Conservation (phyloP, 371 early-diverging fungal species). For the Lichtheimia ramosa region DNA sequence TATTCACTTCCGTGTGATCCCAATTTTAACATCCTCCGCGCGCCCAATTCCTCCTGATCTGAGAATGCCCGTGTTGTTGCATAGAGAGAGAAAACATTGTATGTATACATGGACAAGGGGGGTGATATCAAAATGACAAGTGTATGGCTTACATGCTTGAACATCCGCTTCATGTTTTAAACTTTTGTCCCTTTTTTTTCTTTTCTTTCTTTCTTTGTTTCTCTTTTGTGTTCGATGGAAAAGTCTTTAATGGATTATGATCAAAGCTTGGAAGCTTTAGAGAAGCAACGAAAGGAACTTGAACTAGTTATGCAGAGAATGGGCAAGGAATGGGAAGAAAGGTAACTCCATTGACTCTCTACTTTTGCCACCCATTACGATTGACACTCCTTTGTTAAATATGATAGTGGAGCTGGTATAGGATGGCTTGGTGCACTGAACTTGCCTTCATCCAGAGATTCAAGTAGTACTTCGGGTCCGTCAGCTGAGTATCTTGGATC, state of each 20-base stretch:
- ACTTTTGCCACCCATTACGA: not conserved
- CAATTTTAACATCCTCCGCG: too few relatives aligned
- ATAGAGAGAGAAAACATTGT: too few relatives aligned
- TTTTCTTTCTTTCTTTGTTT: slow-evolving; percentile 5
- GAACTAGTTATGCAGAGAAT: slow-evolving; percentile 45
- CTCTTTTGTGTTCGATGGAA: slow-evolving; percentile 27
- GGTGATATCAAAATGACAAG: slow-evolving; percentile 1
- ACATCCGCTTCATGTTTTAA: slow-evolving; percentile 2
- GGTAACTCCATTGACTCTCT: slow-evolving; percentile 21
- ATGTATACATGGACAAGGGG: too few relatives aligned
- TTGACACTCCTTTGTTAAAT: not conserved
- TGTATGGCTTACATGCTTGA: not conserved
- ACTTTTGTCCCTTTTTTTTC: slow-evolving; percentile 5
- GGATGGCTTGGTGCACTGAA: slow-evolving; percentile 46
- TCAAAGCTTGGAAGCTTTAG: slow-evolving; percentile 43
- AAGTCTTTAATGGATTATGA: slow-evolving; percentile 48
- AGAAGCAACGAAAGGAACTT: slow-evolving; percentile 41
- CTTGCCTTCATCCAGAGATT: slow-evolving; percentile 14
- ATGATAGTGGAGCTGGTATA: slow-evolving; percentile 46
- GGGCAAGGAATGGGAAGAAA: slow-evolving; percentile 56
- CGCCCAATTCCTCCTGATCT: too few relatives aligned
- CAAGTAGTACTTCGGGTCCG: slow-evolving; percentile 18
- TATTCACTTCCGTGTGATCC: too few relatives aligned
- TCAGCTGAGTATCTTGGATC: slow-evolving; percentile 40
- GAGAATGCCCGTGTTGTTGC: too few relatives aligned